Conservation (phyloP, 345 rosid genomes). For the Eucalyptus polyanthemos region DNA sequence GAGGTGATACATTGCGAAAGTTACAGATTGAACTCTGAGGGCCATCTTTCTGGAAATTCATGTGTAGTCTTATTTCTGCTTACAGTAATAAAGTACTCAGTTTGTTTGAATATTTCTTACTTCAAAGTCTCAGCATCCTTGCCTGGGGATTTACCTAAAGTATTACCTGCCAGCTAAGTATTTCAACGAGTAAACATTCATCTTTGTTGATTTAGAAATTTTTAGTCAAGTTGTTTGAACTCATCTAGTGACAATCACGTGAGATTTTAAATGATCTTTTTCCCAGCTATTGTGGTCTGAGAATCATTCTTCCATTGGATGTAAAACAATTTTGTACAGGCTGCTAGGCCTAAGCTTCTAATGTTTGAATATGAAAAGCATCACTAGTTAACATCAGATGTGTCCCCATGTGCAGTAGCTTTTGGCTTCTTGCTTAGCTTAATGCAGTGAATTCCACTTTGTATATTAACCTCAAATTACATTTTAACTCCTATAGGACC, state of each 20-base stretch:
- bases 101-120: not conserved
- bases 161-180: not conserved
- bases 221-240: not conserved
- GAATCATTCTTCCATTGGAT: not conserved
- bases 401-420: not conserved
- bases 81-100: not conserved
- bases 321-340: not conserved
- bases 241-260: not conserved
- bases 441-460: not conserved
- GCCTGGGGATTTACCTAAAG: not conserved
- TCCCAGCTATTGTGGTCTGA: not conserved
- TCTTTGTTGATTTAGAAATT: not conserved
- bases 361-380: not conserved
- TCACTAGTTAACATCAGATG: not conserved
- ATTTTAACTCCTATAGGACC: not conserved
- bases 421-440: not conserved
- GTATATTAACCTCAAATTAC: not conserved
- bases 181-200: not conserved
- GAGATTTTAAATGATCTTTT: not conserved
- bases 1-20: not conserved
- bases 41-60: not conserved
- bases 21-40: not conserved
- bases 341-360: not conserved
- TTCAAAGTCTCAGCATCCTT: not conserved
- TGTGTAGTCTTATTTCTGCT: not conserved